These are phyloP conservation scores for Carex arenaria DNA, from an alignment of 202 grass and related monocot species.

Conservation along the genomic window DNA sequence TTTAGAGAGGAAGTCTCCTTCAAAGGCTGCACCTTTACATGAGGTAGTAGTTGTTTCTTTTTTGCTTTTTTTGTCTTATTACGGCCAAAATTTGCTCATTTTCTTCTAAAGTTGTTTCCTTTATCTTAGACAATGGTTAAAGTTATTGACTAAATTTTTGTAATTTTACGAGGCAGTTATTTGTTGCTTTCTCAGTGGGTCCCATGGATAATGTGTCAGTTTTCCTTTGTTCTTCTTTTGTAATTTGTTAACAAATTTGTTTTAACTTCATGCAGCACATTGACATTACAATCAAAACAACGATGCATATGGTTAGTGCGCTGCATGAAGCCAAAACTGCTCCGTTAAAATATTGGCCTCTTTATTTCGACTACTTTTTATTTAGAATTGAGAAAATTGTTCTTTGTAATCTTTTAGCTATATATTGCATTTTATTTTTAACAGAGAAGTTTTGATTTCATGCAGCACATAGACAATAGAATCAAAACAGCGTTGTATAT, in stretches of 20 bases:
- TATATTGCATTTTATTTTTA: too few species aligned
- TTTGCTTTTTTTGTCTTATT: not conserved
- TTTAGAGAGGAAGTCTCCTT: conserved; percentile 12
- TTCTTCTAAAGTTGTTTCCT: not conserved
- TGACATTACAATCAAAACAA: too few species aligned
- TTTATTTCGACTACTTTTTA: too few species aligned
- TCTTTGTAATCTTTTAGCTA: too few species aligned
- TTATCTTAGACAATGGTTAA: not conserved
- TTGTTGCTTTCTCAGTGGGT: conserved; percentile 5
- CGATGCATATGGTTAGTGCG: too few species aligned
- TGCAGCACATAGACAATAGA: too few species aligned
- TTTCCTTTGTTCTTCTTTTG: not conserved
- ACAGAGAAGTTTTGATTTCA: too few species aligned
- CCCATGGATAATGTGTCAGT: not conserved
- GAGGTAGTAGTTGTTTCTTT: conserved; percentile 14
- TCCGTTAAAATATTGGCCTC: too few species aligned
- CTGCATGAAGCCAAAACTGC: too few species aligned
- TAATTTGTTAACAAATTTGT: not conserved
- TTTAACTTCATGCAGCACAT: too few species aligned
- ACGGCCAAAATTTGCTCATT: not conserved
- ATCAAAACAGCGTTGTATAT: too few species aligned
- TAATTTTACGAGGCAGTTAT: not conserved
- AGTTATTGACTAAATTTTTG: not conserved
- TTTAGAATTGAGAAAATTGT: too few species aligned
- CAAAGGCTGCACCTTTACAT: conserved; percentile 8